These are phyloP conservation scores for Lachancea sp. DNA, from an alignment of 805 yeast genomes.

Conservation along the genomic window DNA sequence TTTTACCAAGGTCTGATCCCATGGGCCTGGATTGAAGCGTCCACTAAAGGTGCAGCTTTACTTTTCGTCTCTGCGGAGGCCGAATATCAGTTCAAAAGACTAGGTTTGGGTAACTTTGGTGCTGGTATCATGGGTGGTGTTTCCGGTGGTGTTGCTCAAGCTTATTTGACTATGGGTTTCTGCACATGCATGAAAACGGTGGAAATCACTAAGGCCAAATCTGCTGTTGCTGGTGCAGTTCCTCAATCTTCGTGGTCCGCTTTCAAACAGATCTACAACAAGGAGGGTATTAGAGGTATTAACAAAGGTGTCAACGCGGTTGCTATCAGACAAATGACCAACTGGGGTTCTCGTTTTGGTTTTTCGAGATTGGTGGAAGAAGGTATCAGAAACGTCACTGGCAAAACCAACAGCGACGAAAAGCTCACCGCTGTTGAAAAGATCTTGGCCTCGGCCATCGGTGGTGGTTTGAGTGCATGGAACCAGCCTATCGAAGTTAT, in stretches of 20 bases:
- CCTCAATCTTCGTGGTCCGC: constrained; percentile 77
- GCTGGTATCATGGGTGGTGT: constrained; percentile 96
- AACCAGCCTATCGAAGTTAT: constrained; percentile 98
- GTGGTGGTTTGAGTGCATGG: constrained; percentile 98
- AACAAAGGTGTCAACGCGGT: constrained; percentile 98
- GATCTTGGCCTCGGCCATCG: constrained; percentile 76
- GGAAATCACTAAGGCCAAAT: constrained; percentile 88
- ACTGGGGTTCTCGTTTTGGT: constrained; percentile 98
- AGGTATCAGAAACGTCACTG: constrained; percentile 55
- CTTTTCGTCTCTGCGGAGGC: constrained; percentile 89
- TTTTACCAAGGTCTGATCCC: constrained; percentile 97
- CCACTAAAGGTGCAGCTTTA: constrained; percentile 97
- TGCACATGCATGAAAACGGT: constrained; percentile 99
- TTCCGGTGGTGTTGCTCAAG: constrained; percentile 93
- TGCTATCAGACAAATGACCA: constrained; percentile 97
- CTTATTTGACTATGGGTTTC: constrained; percentile 94
- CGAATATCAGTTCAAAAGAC: constrained; percentile 62
- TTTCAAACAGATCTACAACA: constrained; percentile 72
- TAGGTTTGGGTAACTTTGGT: constrained; percentile 65
- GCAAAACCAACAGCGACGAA: constrained; percentile 49
- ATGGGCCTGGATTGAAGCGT: constrained; percentile 99
- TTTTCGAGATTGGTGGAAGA: constrained; percentile 89
- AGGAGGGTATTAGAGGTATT: constrained; percentile 90
- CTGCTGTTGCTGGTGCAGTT: constrained; percentile 58
- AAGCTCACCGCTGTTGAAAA: constrained; percentile 72